Conservation (phyloP, 1,284 basidiomycete species). For the Ustilago tritici region DNA sequence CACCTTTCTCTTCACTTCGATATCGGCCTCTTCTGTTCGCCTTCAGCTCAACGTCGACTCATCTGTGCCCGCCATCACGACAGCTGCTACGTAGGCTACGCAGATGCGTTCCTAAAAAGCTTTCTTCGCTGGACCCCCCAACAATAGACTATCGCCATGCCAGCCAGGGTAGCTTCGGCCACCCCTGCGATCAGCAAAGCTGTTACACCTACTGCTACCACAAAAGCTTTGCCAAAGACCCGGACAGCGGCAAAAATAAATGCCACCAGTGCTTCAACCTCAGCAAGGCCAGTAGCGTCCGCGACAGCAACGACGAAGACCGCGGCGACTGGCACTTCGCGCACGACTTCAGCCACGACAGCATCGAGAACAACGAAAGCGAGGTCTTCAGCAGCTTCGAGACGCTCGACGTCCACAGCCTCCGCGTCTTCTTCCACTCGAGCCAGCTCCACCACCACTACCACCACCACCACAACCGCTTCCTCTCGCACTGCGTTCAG, state of each 20-base stretch:
- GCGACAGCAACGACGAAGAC: neutral
- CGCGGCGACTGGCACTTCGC: slow-evolving; percentile 8
- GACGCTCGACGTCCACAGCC: slow-evolving; percentile 16
- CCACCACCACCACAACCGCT: slow-evolving; percentile 12
- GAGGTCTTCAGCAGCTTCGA: slow-evolving; percentile 21
- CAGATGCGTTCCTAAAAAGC: neutral
- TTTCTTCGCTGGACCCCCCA: neutral
- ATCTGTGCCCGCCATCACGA: neutral
- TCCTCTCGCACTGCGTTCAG: slow-evolving; percentile 14
- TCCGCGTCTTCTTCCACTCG: slow-evolving; percentile 16
- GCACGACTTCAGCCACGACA: slow-evolving; percentile 6
- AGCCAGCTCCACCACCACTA: slow-evolving; percentile 11
- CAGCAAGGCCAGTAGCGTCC: neutral
- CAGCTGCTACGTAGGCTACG: neutral
- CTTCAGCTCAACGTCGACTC: neutral
- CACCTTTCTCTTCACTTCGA: neutral
- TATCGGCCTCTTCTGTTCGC: neutral
- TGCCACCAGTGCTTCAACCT: neutral
- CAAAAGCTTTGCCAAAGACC: slow-evolving; percentile 15
- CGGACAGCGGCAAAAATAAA: slow-evolving; percentile 11
- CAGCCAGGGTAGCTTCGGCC: slow-evolving; percentile 25
- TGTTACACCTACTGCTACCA: neutral
- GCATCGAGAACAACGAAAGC: slow-evolving; percentile 5
- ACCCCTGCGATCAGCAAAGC: slow-evolving; percentile 10
- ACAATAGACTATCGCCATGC: slow-evolving; percentile 17